Base-by-base conservation (phyloP, 441 rosid species). In the Aquilaria agallochum region DNA sequence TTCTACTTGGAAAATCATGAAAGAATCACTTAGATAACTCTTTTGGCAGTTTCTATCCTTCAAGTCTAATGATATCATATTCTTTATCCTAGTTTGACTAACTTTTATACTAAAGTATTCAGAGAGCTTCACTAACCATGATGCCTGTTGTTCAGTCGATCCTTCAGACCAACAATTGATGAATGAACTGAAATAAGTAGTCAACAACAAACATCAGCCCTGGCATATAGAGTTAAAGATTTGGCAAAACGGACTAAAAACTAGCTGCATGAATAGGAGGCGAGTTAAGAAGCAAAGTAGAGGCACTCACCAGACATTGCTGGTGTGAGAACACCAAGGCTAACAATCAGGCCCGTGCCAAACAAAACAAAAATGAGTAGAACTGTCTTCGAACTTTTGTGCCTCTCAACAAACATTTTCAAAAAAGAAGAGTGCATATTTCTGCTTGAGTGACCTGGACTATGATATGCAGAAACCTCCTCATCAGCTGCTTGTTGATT, bases 401-500 rank as follows among this genome's bases (percentile, higher is more conserved):
- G 82, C 49, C 80, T 76, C 61, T 93, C 95, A 1, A 76, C 71
- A 50, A 82, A 76, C 74, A 70, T 76, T 77, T 76, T 91, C 63
- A 76, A 69, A 44, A 71, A 71, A 72, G 90, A 78, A 31, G 84
- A 71, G 59, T 66, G 77, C 46, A 48, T 34, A 60, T 64, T 76
- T 72, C 86, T 85, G 63, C 49, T 68, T 4, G 85, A 66, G 48
- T 83, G 72, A 31, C 79, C 80, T 11, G 76, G 76, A 10, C 71
- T 69, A 33, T 84, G 81, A 81, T 89, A 94, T 2, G 85, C 72
- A n/a, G 97, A 85, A 66, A 90, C 80, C 75, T 90, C 98, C 79
- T 89, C 97, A 63, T 94, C 98, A 5, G 90, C 89, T 2, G 89
- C 87, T 74, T 94, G 97, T 65, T 85, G 86, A 73, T 90, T 94